Evolutionary conservation across 2,329 filamentous ascomycete genomes (phyloP).

Genomic region (Aspergillus tanneri): DNA sequence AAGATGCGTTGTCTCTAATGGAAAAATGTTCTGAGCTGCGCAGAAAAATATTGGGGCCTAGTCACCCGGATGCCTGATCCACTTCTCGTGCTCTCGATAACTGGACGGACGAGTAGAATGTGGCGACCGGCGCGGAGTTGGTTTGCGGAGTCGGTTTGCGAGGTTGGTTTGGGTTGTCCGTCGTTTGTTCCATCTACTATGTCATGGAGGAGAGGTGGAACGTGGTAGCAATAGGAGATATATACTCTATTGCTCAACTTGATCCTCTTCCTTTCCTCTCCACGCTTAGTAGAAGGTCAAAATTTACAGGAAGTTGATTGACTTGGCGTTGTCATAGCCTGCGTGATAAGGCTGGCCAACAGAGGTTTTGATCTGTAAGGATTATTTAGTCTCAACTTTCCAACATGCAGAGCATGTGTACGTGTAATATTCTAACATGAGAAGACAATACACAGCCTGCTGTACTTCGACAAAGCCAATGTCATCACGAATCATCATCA

Average conservation of each 20-base stretch:
- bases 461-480: too few relatives aligned
- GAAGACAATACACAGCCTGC: too few relatives aligned
- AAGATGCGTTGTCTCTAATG: conserved; percentile 2
- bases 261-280: background rate
- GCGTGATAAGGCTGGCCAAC: background rate
- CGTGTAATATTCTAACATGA: too few relatives aligned
- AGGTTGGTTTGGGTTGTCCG: too few relatives aligned
- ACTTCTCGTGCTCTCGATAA: background rate
- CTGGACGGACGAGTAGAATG: background rate
- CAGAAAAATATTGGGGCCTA: conserved; percentile 3
- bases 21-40: background rate
- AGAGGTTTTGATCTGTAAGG: background rate
- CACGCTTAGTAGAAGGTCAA: background rate
- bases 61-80: background rate
- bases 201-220: too few relatives aligned
- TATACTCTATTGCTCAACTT: background rate
- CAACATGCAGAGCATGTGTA: background rate
- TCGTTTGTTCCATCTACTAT: too few relatives aligned
- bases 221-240: too few relatives aligned
- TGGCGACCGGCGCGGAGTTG: background rate
- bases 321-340: background rate
- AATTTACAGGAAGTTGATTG: conserved; percentile 1
- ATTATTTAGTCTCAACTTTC: background rate
- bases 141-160: too few relatives aligned
- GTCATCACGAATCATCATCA: too few relatives aligned